A percentile compares a stretch with the other conserved stretches of the same genome.
Evolutionary conservation across 768 basidiomycete genomes (phyloP).

Genomic region (Collybiopsis luxurians): DNA sequence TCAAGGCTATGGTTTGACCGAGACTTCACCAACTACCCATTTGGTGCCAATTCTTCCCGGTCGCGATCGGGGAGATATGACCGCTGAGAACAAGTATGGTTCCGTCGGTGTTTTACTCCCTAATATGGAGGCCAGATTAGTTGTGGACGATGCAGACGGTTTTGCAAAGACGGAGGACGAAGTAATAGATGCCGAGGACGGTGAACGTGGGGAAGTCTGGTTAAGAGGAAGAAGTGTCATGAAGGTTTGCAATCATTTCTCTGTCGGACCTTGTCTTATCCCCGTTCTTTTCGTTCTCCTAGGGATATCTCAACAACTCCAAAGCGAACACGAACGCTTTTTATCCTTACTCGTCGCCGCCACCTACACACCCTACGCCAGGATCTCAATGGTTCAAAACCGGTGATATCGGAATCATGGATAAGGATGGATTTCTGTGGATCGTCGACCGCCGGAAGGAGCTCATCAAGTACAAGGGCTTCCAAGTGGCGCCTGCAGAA

Average conservation of each 20-base stretch:
- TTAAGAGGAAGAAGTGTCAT: constrained; percentile 74
- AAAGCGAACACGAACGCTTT: constrained; percentile 68
- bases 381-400: constrained; percentile 77
- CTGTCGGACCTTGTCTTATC: background rate
- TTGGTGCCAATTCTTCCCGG: constrained; percentile 35
- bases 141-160: constrained; percentile 55
- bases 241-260: constrained; percentile 42
- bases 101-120: constrained; percentile 65
- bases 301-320: constrained; percentile 72
- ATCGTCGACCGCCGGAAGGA: constrained; percentile 78
- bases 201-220: constrained; percentile 80
- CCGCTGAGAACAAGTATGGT: background rate
- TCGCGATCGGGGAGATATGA: background rate
- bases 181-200: constrained; percentile 23
- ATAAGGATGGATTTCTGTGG: constrained; percentile 68
- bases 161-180: background rate
- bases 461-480: constrained; percentile 71
- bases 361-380: background rate
- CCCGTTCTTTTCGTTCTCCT: background rate
- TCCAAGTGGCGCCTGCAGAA: constrained; percentile 75
- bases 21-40: constrained; percentile 74
- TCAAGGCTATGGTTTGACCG: constrained; percentile 72
- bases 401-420: constrained; percentile 75
- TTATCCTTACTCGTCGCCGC: constrained; percentile 40
- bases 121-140: constrained; percentile 71